Evolutionary conservation across 257 asterid species (phyloP).

Genomic region (Scutellaria minor): DNA sequence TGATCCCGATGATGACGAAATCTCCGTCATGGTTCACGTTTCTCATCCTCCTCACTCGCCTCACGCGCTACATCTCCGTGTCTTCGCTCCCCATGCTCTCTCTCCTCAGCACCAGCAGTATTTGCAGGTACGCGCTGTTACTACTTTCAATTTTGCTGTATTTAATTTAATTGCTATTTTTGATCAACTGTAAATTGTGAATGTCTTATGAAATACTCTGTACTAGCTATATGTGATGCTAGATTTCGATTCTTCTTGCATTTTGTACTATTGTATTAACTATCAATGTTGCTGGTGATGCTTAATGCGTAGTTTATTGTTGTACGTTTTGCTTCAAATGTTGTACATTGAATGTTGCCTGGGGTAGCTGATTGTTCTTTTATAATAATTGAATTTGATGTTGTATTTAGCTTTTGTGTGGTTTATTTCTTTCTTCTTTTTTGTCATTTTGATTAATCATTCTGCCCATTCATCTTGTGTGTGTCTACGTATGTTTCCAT

Average conservation of each 20-base stretch:
- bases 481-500: not conserved
- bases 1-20: constrained; percentile 46
- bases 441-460: not conserved
- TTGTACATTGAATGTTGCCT: not conserved
- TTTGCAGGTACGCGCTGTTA: constrained; percentile 49
- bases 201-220: not conserved
- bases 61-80: constrained; percentile 53
- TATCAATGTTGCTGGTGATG: constrained; percentile 10
- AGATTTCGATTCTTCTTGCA: not conserved
- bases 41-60: constrained; percentile 55
- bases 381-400: not conserved
- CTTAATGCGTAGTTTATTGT: not conserved
- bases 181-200: not conserved
- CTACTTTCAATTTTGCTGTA: not conserved
- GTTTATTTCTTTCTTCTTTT: not conserved
- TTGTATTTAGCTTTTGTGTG: not conserved
- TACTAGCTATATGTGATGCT: not conserved
- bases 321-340: not conserved
- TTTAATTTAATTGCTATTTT: not conserved
- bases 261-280: not conserved
- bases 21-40: constrained; percentile 53
- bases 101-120: constrained; percentile 55
- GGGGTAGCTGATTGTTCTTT: too few species aligned
- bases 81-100: constrained; percentile 48
- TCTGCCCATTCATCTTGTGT: not conserved